phyloP scores from a whole-genome alignment of 1,139 yeast species.

The Yamadazyma siamensis region DNA sequence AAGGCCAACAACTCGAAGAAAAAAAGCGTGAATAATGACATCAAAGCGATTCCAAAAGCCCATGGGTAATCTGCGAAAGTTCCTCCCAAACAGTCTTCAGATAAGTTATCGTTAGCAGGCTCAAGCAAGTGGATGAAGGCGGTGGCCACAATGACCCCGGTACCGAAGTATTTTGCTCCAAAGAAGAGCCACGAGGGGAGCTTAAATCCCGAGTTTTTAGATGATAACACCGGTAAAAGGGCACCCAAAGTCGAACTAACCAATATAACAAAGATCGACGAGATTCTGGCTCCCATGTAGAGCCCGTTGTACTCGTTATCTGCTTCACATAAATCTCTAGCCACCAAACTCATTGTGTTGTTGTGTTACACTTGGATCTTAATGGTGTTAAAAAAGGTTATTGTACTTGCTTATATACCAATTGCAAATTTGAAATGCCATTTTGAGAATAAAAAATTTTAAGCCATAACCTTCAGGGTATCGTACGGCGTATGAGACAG shows the following conservation, averaged over 20 bases:
- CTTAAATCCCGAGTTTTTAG: slow-evolving; percentile 45
- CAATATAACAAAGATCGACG: slow-evolving; percentile 67
- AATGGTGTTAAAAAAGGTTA: slow-evolving; percentile 1
- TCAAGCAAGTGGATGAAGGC: slow-evolving; percentile 81
- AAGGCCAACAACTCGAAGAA: slow-evolving; percentile 56
- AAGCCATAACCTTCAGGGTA: too few species aligned
- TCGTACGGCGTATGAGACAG: too few species aligned
- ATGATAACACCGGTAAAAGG: slow-evolving; percentile 57
- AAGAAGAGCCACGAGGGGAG: slow-evolving; percentile 64
- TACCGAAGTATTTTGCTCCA: slow-evolving; percentile 79
- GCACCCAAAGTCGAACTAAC: slow-evolving; percentile 56
- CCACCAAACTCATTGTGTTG: slow-evolving; percentile 3
- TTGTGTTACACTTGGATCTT: neutral
- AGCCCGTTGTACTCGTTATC: slow-evolving; percentile 38
- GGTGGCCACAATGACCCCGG: slow-evolving; percentile 90
- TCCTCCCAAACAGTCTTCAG: slow-evolving; percentile 35
- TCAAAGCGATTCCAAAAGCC: slow-evolving; percentile 39
- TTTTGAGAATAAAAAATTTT: too few species aligned
- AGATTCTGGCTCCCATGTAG: slow-evolving; percentile 62
- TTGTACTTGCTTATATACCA: too few species aligned
- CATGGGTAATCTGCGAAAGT: slow-evolving; percentile 35
- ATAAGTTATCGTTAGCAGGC: slow-evolving; percentile 61
- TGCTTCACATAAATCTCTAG: slow-evolving; percentile 31
- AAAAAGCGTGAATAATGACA: slow-evolving; percentile 42
- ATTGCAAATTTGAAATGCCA: neutral